A percentile compares a stretch with the other conserved stretches of the same genome.
These are phyloP conservation scores for Ogataea polymorpha DNA, from an alignment of 805 yeast species.

Conservation along the genomic window DNA sequence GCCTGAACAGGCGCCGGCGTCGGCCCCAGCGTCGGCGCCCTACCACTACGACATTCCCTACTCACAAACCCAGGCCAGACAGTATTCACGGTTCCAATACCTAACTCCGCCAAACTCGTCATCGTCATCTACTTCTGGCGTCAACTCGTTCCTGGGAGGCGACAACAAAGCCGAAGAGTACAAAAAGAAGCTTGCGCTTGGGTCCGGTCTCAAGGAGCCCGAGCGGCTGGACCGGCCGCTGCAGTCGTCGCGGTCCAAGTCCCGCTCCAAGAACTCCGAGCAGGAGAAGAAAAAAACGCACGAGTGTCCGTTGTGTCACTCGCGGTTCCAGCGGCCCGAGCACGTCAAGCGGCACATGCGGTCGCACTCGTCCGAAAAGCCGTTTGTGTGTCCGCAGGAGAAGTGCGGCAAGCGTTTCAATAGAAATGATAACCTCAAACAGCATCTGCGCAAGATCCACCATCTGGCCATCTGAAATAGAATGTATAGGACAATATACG, in stretches of 20 bases:
- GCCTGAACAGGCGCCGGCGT: slow-evolving; percentile 1
- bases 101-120: slow-evolving; percentile 25
- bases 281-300: slow-evolving; percentile 54
- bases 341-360: slow-evolving; percentile 66
- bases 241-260: slow-evolving; percentile 34
- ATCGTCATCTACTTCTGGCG: slow-evolving; percentile 17
- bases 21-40: slow-evolving; percentile 7
- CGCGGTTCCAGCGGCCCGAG: slow-evolving; percentile 65
- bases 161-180: slow-evolving; percentile 2
- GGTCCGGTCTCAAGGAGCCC: slow-evolving; percentile 21
- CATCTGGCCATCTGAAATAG: slow-evolving; percentile 12
- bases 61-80: slow-evolving; percentile 6
- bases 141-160: slow-evolving; percentile 1
- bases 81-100: slow-evolving; percentile 16
- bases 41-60: slow-evolving; percentile 3
- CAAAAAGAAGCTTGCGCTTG: slow-evolving; percentile 7
- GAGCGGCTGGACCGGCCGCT: slow-evolving; percentile 32
- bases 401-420: slow-evolving; percentile 56
- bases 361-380: slow-evolving; percentile 56
- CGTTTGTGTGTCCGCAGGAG: slow-evolving; percentile 50
- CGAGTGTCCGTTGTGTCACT: slow-evolving; percentile 61
- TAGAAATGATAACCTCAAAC: slow-evolving; percentile 57
- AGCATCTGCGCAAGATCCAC: slow-evolving; percentile 62
- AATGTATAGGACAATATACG: slow-evolving; percentile 5
- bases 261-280: slow-evolving; percentile 28